Base-by-base conservation (phyloP, 2,329 filamentous ascomycete genomes). In the Alternaria gansuensis region DNA sequence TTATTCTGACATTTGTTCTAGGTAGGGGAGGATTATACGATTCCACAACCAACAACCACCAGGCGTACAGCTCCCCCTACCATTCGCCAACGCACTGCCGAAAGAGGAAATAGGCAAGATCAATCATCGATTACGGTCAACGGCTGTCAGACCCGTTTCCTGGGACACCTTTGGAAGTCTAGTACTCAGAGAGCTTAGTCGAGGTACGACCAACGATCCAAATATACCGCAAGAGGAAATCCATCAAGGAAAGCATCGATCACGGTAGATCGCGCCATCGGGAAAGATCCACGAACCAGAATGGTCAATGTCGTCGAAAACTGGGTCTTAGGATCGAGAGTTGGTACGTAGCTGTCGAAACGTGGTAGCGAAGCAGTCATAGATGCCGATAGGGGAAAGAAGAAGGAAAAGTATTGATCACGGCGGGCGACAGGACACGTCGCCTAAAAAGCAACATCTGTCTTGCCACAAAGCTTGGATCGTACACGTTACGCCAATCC, bases 171-270 rank as follows among this genome's bases (percentile, higher is more conserved):
- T 24, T 39, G n/a, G 31, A 40, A 5, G 17, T 45, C 51, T 51
- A 11, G 9, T n/a, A 33, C n/a, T n/a, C 34, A 43, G 13, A 3
- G 13, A n/a, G 24, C 39, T 37, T 44, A 33, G 23, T 44, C 23
- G 14, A n/a, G 17, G 26, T 26, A 26, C 48, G 11, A n/a, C 9
- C 28, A 36, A 57, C 49, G 39, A 26, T 41, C 24, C n/a, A 10
- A n/a, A 57, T 23, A 39, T 57, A 11, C 49, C 54, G 21, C 28
- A 57, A 54, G 28, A 54, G 50, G 54, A 24, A 57, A 21, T 11
- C 14, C 26, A 48, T 10, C 33, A 21, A 36, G 28, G 17, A 39
- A 48, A 31, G 33, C 24, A 21, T 57, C 23, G 54, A 54, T 57
- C 10, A 46, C 28, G 26, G 54, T 39, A 44, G 33, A 46, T 57